Evolutionary conservation across 495 filamentous ascomycete genomes (phyloP).

Genomic region (Talaromyces stipitatus): DNA sequence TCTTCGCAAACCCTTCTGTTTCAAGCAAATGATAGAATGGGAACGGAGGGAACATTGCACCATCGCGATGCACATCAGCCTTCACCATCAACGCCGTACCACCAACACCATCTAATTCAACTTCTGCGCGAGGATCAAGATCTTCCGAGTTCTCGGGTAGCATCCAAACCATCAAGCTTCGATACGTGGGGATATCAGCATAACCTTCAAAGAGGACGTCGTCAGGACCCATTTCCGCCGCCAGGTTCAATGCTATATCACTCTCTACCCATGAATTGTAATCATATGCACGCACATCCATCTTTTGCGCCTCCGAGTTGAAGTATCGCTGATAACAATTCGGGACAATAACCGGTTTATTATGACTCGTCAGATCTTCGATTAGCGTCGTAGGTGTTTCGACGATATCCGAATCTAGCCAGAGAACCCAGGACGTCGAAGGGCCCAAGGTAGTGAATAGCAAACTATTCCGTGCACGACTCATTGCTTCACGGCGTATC

Average conservation of each 20-base stretch:
- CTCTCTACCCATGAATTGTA: slow-evolving; percentile 97
- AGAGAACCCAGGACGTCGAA: slow-evolving; percentile 91
- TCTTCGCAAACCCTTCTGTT: slow-evolving; percentile 97
- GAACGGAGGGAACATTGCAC: slow-evolving; percentile 97
- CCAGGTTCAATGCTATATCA: slow-evolving; percentile 64
- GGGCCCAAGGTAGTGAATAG: slow-evolving; percentile 96
- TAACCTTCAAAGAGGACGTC: slow-evolving; percentile 95
- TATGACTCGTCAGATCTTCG: slow-evolving; percentile 81
- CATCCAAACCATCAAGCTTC: slow-evolving; percentile 87
- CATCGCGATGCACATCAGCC: slow-evolving; percentile 94
- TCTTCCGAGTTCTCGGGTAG: slow-evolving; percentile 33
- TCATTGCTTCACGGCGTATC: slow-evolving; percentile 78
- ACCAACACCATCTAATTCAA: slow-evolving; percentile 84
- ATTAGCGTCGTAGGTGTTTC: slow-evolving; percentile 83
- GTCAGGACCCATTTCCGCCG: slow-evolving; percentile 70
- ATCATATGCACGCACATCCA: slow-evolving; percentile 80
- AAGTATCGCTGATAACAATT: slow-evolving; percentile 92
- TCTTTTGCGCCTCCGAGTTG: slow-evolving; percentile 59
- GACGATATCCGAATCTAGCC: slow-evolving; percentile 88
- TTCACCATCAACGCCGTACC: slow-evolving; percentile 92
- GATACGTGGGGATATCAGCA: slow-evolving; percentile 82
- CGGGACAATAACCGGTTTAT: slow-evolving; percentile 83
- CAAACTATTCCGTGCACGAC: slow-evolving; percentile 83
- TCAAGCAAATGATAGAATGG: slow-evolving; percentile 95
- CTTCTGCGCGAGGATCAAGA: slow-evolving; percentile 50